Conservation (phyloP, 139 green algal genomes). For the Chlorokybus atmophyticus region DNA sequence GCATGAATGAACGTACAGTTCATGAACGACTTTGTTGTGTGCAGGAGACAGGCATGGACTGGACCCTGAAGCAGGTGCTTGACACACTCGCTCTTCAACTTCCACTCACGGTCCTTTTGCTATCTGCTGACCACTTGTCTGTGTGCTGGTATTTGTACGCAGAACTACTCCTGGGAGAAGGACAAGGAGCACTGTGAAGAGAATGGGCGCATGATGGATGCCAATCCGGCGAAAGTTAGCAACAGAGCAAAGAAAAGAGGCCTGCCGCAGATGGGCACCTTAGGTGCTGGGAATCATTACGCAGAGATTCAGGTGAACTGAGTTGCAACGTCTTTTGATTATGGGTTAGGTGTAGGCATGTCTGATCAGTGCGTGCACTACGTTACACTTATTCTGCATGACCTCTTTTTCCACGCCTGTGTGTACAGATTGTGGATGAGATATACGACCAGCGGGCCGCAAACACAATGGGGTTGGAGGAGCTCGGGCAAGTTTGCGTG, state of each 20-base stretch:
- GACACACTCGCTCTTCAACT: background rate
- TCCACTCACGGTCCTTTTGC: too few species aligned
- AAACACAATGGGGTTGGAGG: constrained; percentile 56
- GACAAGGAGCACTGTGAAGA: constrained; percentile 88
- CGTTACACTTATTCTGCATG: too few species aligned
- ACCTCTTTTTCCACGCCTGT: too few species aligned
- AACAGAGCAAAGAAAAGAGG: constrained; percentile 75
- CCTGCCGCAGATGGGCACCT: constrained; percentile 72
- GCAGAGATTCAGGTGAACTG: constrained; percentile 72
- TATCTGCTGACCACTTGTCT: too few species aligned
- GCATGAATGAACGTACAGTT: too few species aligned
- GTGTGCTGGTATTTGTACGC: too few species aligned
- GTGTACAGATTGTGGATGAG: constrained; percentile 80
- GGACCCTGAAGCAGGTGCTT: constrained; percentile 40
- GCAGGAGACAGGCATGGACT: constrained; percentile 78
- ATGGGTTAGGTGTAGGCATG: too few species aligned
- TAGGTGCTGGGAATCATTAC: constrained; percentile 87
- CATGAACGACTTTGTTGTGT: too few species aligned
- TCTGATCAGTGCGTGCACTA: too few species aligned
- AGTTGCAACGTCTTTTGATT: too few species aligned
- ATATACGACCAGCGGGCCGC: constrained; percentile 62
- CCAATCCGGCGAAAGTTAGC: constrained; percentile 61
- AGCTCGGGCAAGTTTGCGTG: constrained; percentile 42
- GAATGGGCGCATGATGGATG: constrained; percentile 71
- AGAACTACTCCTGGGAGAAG: constrained; percentile 71